Percentiles rank a stretch among this genome's conserved stretches.
These are phyloP conservation scores for Pseudocercospora pini-densiflorae DNA, from an alignment of 2,329 filamentous ascomycete species.

Conservation along the genomic window DNA sequence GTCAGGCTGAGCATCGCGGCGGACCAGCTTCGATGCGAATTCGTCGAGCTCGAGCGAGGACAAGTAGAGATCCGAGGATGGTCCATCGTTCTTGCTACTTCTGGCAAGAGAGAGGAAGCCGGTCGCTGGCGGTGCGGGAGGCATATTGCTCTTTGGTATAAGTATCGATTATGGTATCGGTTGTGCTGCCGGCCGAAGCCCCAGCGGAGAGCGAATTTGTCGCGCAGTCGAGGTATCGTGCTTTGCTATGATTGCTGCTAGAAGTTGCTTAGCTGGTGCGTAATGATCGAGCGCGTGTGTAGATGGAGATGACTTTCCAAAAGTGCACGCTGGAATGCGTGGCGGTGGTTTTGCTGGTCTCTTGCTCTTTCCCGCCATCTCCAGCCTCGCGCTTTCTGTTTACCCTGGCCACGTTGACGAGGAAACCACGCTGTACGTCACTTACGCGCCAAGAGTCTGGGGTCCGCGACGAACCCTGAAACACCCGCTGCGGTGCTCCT, in stretches of 20 bases:
- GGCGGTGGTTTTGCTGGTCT: slow-evolving; percentile 8
- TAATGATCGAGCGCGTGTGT: slow-evolving; percentile 8
- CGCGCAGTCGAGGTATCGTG: slow-evolving; percentile 1
- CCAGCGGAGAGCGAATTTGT: slow-evolving; percentile 21
- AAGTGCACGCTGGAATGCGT: slow-evolving; percentile 8
- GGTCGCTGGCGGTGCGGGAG: slow-evolving; percentile 36
- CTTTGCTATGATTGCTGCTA: not conserved
- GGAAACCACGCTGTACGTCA: not conserved
- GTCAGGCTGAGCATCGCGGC: slow-evolving; percentile 4
- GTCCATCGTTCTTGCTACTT: slow-evolving; percentile 14
- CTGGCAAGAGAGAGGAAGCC: slow-evolving; percentile 31
- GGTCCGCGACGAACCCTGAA: not conserved
- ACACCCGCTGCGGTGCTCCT: not conserved
- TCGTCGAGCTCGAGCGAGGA: slow-evolving; percentile 37
- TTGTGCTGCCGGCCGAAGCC: slow-evolving; percentile 38
- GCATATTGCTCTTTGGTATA: not conserved
- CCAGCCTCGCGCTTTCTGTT: slow-evolving; percentile 11
- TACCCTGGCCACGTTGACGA: not conserved
- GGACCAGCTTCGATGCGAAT: slow-evolving; percentile 19
- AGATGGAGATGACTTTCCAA: slow-evolving; percentile 12
- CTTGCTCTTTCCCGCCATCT: slow-evolving; percentile 12
- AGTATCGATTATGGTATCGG: not conserved
- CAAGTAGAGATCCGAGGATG: slow-evolving; percentile 35
- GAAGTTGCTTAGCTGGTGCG: slow-evolving; percentile 6
- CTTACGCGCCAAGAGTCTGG: not conserved